Evolutionary conservation across 73 alveolate genomes (phyloP), one percentile per base, ranked within the genome.

Genomic region (Paramecium sexaurelia): DNA sequence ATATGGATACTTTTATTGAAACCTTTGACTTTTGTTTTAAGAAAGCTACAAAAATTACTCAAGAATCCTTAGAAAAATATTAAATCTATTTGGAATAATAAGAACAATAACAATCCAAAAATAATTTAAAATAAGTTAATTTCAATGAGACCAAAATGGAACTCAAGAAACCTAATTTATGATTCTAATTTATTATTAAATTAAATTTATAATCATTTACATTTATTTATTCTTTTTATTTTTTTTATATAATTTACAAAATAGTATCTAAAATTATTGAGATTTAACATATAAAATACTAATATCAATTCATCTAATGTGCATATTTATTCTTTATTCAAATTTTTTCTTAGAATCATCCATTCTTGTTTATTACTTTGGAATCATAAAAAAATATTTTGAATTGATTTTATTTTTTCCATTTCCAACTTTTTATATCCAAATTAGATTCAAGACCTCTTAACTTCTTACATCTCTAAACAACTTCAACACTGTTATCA

Each of bases 1-100:
- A 88, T 27, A 88, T 88, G 94, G 94, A 88, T 51, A 67, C 75
- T 3, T 88, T 88, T 20, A 82, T 88, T 26, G 89, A 66, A 45
- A 88, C 94, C 11, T 88, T 88, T 43, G 94, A 88, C 13, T 68
- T 19, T 24, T 75, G 85, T 47, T 88, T 41, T 45, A 69, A 66
- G 55, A 22, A 88, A 27, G 86, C 94, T 39, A 68, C 20, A 2
- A 68, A 69, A 88, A 9, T 51, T 69, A 68, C 73, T 37, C 32
- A 69, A 35, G 75, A 41, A 40, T 51, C 84, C 3, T 32, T 88
- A 17, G 91, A 88, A 69, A 56, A 55, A 22, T 88, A 56, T 82
- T 27, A 88, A 88, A 10, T 56, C 0, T 37, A 41, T 27, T 22
- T 39, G 7, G 94, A 88, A 88, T n/a, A 24, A 47, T 22, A 68